Percentiles rank a stretch among this genome's conserved stretches.
Conservation (phyloP, 2,329 filamentous ascomycete genomes). For the Dryadomyces sulphureus region DNA sequence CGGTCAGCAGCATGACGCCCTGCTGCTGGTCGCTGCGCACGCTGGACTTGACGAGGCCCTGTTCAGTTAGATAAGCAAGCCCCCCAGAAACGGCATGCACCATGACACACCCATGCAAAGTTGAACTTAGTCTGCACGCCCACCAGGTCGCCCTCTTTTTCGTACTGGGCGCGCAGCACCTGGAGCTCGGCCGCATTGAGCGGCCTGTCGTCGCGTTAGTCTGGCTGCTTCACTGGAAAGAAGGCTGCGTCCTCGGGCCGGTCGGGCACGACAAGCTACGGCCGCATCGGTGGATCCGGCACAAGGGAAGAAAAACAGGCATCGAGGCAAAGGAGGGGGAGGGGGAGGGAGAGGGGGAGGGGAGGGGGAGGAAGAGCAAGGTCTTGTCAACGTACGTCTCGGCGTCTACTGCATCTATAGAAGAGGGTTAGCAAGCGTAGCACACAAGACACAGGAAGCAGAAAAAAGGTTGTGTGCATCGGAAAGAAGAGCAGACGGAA, state of each 20-base stretch:
- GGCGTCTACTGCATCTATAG: slow-evolving; percentile 84
- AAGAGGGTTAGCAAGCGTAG: slow-evolving; percentile 1
- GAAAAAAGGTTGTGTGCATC: no score
- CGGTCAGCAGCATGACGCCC: slow-evolving; percentile 81
- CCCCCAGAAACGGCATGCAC: background rate
- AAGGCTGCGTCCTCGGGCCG: background rate
- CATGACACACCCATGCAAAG: slow-evolving; percentile 72
- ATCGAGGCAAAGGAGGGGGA: background rate
- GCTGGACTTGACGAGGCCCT: slow-evolving; percentile 93
- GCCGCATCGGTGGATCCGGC: background rate
- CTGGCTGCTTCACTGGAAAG: background rate
- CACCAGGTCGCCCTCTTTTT: slow-evolving; percentile 94
- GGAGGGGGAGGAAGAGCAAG: background rate
- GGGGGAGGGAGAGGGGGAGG: background rate
- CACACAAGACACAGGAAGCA: background rate
- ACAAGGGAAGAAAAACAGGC: background rate
- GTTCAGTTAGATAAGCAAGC: background rate
- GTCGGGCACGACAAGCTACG: background rate
- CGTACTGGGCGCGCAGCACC: slow-evolving; percentile 85
- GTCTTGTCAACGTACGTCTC: slow-evolving; percentile 54
- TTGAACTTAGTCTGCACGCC: slow-evolving; percentile 99
- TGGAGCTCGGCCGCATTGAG: slow-evolving; percentile 84
- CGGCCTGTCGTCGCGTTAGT: slow-evolving; percentile 37
- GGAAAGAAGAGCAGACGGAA: background rate
- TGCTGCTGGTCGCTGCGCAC: slow-evolving; percentile 78